These are phyloP conservation scores for Russula earlei DNA, from an alignment of 768 basidiomycete genomes.

Conservation along the genomic window DNA sequence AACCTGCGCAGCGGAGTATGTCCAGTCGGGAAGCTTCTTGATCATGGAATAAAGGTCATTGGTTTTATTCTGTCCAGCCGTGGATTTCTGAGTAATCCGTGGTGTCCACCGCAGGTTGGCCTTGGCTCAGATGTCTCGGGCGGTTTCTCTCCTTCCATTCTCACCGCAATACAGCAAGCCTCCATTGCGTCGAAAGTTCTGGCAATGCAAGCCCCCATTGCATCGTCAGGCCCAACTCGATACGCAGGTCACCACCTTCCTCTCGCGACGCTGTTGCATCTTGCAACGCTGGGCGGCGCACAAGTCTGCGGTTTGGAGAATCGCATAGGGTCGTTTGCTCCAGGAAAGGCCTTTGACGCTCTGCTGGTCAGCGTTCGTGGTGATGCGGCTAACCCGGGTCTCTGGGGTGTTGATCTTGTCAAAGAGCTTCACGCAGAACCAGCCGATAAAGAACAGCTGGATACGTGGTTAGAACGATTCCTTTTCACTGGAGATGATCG, in stretches of 20 bases:
- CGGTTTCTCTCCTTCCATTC: slow-evolving; percentile 74
- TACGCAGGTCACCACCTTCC: slow-evolving; percentile 59
- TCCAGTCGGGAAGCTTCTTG: slow-evolving; percentile 67
- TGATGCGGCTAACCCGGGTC: slow-evolving; percentile 43
- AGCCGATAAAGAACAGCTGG: slow-evolving; percentile 32
- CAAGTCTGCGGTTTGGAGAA: slow-evolving; percentile 63
- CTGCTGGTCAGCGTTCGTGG: slow-evolving; percentile 54
- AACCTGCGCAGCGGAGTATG: slow-evolving; percentile 83
- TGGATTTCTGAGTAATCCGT: background rate
- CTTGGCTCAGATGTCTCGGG: slow-evolving; percentile 93
- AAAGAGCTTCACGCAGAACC: slow-evolving; percentile 20
- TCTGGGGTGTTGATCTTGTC: slow-evolving; percentile 43
- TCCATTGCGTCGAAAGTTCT: slow-evolving; percentile 75
- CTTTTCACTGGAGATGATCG: slow-evolving; percentile 82
- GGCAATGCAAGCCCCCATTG: slow-evolving; percentile 35
- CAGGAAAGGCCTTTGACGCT: slow-evolving; percentile 88
- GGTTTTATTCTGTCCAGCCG: background rate
- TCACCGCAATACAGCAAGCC: slow-evolving; percentile 63
- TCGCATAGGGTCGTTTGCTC: slow-evolving; percentile 64
- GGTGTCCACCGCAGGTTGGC: slow-evolving; percentile 53
- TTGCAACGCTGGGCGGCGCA: slow-evolving; percentile 90
- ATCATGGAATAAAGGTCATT: slow-evolving; percentile 69
- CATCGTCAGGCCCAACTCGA: background rate
- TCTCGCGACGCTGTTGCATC: slow-evolving; percentile 70
- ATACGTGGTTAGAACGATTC: slow-evolving; percentile 68